Conservation (phyloP, 495 filamentous ascomycete species). For the Staphylotrichum tortipilum region DNA sequence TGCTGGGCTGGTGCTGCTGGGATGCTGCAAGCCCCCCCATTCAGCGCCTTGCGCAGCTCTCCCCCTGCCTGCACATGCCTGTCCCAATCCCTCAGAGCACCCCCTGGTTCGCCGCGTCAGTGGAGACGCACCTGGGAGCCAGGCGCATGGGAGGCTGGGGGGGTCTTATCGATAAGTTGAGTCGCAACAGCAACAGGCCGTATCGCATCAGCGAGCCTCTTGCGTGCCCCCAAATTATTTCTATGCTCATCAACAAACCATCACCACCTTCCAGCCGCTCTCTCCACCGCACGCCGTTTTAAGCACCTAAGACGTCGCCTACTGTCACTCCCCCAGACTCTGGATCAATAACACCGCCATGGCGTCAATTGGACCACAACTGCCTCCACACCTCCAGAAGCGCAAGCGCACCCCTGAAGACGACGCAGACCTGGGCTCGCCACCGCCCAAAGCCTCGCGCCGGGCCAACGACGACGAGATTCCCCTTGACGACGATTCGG, state of each 20-base stretch:
- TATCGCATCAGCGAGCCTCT: not conserved
- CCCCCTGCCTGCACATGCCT: too few relatives aligned
- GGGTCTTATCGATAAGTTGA: conserved; percentile 19
- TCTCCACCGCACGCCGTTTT: too few relatives aligned
- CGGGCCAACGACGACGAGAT: conserved; percentile 33
- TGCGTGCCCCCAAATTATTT: not conserved
- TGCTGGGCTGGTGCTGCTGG: too few relatives aligned
- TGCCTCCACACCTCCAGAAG: conserved; percentile 45
- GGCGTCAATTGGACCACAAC: conserved; percentile 42
- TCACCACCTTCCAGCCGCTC: not conserved
- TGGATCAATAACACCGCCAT: conserved; percentile 18
- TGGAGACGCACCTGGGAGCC: not conserved
- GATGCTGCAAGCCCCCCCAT: not conserved
- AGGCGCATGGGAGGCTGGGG: not conserved
- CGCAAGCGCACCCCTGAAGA: conserved; percentile 44
- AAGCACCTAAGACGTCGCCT: not conserved
- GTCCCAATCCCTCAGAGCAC: not conserved
- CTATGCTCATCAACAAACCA: not conserved
- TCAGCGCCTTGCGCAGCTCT: conserved; percentile 19
- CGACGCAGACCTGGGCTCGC: conserved; percentile 24
- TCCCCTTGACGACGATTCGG: conserved; percentile 23
- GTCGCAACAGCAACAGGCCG: not conserved
- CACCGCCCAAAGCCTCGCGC: conserved; percentile 31
- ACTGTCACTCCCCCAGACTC: not conserved
- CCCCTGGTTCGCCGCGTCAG: not conserved